phyloP scores from a whole-genome alignment of 169 alveolate species.

The Plasmodium adleri region DNA sequence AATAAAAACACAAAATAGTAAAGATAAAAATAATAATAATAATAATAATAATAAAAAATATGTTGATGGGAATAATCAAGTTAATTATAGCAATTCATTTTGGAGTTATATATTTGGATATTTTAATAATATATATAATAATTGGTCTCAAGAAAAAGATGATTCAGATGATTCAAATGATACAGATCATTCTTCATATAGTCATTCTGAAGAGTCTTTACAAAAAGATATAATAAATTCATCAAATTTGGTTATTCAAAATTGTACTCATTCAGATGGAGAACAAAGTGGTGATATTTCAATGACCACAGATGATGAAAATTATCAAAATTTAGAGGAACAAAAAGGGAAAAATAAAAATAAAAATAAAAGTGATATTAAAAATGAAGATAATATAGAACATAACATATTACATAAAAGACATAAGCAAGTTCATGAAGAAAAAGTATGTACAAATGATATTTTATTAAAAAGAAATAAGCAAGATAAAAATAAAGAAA shows the following conservation, averaged over 20 bases:
- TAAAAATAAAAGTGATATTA: neutral
- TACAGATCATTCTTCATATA: neutral
- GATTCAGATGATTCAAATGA: neutral
- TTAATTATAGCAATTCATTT: neutral
- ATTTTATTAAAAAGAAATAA: neutral
- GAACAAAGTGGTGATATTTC: constrained; percentile 4
- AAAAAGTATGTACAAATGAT: neutral
- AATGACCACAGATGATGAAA: neutral
- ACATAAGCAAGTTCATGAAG: neutral
- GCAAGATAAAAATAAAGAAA: neutral
- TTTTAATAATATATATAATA: constrained; percentile 32
- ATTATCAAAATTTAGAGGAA: neutral
- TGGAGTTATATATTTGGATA: constrained; percentile 59
- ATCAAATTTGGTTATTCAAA: constrained; percentile 19
- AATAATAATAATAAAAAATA: too few relatives aligned
- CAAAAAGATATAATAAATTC: constrained; percentile 11
- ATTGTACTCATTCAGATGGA: constrained; percentile 15
- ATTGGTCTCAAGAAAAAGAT: constrained; percentile 35
- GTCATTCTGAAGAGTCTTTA: neutral
- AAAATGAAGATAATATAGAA: neutral
- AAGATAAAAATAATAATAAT: neutral
- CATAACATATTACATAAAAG: neutral
- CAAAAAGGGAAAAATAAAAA: neutral
- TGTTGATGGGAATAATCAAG: too few relatives aligned
- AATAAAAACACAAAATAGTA: too few relatives aligned